Evolutionary conservation across 345 rosid species (phyloP), one percentile per base, ranked within the genome.

Genomic region (Pistacia atlantica): DNA sequence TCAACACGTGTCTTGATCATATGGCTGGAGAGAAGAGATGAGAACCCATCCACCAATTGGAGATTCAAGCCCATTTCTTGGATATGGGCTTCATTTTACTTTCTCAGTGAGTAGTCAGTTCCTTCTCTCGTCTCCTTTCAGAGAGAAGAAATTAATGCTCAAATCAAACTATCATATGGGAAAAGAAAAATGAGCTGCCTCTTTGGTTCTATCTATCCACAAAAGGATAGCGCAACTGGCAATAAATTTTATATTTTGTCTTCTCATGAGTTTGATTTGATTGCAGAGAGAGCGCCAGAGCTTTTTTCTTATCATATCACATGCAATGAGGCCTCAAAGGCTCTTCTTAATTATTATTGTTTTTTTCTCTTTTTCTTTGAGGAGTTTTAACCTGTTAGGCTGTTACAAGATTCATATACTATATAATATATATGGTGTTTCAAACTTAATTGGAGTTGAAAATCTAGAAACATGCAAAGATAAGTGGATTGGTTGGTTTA

Each of bases 21-120:
- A 51, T 38, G 42, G 42, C 42, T 38, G 5, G 33, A 38, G 67
- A 72, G 70, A 28, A 51, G 16, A 38, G 42, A 38, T 38, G 11
- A 48, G 65, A 28, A 35, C 22, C 61, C 22, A 38, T 49, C 46
- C 6, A 42, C 46, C 46, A 42, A 42, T 5, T 42, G 46, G 46
- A 42, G 46, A 42, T 56, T 22, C 35, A 62, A 74, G 73, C 85
- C 89, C 89, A 83, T 83, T 56, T 75, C 16, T 16, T 66, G 62
- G 81, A 33, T 25, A 78, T 80, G 86, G 84, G 80, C 68, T 71
- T 66, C 75, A 33, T 38, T 76, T 46, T 51, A 65, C 54, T 72
- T 72, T 73, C n/a, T 42, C 52, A 49, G 9, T 71, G 78, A 71
- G 37, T 65, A 14, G 84, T 85, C 79, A 77, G 49, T 77, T 74